Base-by-base conservation (phyloP, 2,329 filamentous ascomycete species). In the Aspergillus fischeri region DNA sequence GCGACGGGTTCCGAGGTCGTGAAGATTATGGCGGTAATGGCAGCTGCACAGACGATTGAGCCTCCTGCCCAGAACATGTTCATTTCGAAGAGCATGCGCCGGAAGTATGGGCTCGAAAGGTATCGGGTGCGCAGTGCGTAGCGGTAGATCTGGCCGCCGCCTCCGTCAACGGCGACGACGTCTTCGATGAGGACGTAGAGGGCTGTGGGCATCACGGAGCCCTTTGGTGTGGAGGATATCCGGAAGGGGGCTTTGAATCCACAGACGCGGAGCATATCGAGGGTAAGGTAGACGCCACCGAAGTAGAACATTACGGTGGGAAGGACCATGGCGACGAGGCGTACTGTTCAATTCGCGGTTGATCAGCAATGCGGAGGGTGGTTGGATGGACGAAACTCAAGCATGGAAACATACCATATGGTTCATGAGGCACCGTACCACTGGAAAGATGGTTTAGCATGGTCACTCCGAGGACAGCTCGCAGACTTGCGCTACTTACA, bases 131-230 rank as follows among this genome's bases (percentile, higher is more conserved):
- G 73, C 21, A 85, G 66, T 0, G 78, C 78, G 63, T 78, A 74
- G 48, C 83, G 76, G 61, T 81, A 86, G 2, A 74, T 78, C 56
- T 80, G 77, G 1, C 82, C 83, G 9, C 83, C 86, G 3, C 79
- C 81, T 21, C 84, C 86, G 65, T 89, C 87, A 44, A 89, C 86
- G 4, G 84, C 85, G 14, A 87, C 80, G 25, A 88, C 80, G 64
- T 89, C 86, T 70, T 89, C 86, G 27, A 88, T 82, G 29, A 89
- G 78, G 51, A 86, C 86, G 63, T 87, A 86, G 1, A 83, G 78
- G 2, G 83, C 81, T 0, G 86, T 86, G 3, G 82, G 79, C 56
- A 87, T 82, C 4, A 70, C 74, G 17, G 78, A 79, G 20, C 85
- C 85, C 65, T 85, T 86, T 0, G 79, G 79, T 0, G 84, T 83